Evolutionary conservation across 768 basidiomycete genomes (phyloP).

Genomic region (Suillus occidentalis): DNA sequence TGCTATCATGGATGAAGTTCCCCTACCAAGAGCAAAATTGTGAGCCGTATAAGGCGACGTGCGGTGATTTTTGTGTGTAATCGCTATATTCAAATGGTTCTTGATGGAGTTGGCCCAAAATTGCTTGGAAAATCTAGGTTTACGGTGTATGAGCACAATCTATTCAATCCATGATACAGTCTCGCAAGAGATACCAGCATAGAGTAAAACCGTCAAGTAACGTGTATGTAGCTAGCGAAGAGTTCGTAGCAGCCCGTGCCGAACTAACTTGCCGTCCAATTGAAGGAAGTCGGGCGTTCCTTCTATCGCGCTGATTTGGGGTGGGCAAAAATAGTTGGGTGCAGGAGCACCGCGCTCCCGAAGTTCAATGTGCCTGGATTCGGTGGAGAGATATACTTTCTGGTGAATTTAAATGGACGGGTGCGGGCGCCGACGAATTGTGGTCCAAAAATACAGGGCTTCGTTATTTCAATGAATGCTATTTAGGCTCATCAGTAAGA

Average conservation of each 20-base stretch:
- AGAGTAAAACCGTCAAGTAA: background rate
- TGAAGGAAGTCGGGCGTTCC: background rate
- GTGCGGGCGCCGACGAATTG: too few relatives aligned
- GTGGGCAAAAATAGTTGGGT: background rate
- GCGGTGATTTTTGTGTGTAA: background rate
- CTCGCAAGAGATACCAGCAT: background rate
- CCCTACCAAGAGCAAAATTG: background rate
- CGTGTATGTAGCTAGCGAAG: background rate
- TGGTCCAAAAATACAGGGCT: too few relatives aligned
- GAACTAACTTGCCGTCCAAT: background rate
- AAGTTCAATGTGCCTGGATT: too few relatives aligned
- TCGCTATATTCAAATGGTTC: background rate
- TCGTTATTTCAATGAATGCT: too few relatives aligned
- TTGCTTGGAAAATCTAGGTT: background rate
- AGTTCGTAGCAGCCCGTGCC: too few relatives aligned
- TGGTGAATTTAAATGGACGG: too few relatives aligned
- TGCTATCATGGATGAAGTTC: conserved; percentile 11
- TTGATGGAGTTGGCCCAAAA: background rate
- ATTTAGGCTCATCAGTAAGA: too few relatives aligned
- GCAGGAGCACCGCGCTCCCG: background rate
- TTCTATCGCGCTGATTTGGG: background rate
- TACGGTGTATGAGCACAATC: background rate
- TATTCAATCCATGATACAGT: background rate
- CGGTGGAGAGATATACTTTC: too few relatives aligned
- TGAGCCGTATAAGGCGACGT: background rate